Evolutionary conservation across 108 stramenopile species (phyloP).

Genomic region (Skeletonema grethae): DNA sequence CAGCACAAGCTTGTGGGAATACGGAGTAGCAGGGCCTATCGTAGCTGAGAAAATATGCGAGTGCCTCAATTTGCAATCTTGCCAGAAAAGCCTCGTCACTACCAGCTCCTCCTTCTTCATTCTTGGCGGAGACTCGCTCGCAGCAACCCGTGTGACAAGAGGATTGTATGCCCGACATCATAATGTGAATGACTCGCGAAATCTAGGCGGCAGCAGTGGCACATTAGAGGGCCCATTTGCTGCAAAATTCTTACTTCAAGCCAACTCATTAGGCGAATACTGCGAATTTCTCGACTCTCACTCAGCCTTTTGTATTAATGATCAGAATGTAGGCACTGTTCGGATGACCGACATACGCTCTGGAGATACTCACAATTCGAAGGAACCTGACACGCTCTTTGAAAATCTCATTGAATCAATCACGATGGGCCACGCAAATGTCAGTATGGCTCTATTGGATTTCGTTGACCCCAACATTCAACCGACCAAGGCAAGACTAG

Average conservation of each 20-base stretch:
- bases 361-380: background rate
- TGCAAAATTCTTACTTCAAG: constrained; percentile 57
- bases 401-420: constrained; percentile 67
- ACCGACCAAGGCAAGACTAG: constrained; percentile 45
- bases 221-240: constrained; percentile 63
- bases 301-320: constrained; percentile 8
- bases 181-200: constrained; percentile 60
- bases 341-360: background rate
- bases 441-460: constrained; percentile 61
- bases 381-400: constrained; percentile 40
- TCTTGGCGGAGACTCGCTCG: constrained; percentile 84
- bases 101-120: constrained; percentile 66
- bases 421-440: constrained; percentile 47
- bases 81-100: constrained; percentile 64
- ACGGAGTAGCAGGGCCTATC: constrained; percentile 54
- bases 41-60: constrained; percentile 63
- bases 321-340: background rate
- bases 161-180: constrained; percentile 78
- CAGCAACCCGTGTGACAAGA: constrained; percentile 73
- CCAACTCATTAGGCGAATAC: constrained; percentile 66
- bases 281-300: constrained; percentile 68
- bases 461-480: constrained; percentile 66
- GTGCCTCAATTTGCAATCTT: constrained; percentile 72
- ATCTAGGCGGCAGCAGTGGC: constrained; percentile 74
- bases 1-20: constrained; percentile 37